Conservation (phyloP, 352 stramenopile species). For the Thalassiosira ordinaria region DNA sequence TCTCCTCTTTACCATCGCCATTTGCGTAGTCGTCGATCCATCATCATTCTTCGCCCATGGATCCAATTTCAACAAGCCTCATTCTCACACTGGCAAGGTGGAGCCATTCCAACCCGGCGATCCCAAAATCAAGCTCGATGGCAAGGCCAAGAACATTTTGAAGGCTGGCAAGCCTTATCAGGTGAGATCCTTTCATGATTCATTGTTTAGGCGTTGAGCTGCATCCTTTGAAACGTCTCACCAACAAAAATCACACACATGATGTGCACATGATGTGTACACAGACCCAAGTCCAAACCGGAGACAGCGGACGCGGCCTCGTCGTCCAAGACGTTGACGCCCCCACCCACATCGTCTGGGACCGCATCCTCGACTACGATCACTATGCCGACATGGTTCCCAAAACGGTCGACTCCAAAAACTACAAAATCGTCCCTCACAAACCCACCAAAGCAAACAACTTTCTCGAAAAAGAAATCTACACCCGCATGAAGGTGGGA, state of each 20-base stretch:
- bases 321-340: conserved; percentile 67
- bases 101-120: conserved; percentile 60
- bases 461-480: conserved; percentile 58
- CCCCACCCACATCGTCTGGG: conserved; percentile 61
- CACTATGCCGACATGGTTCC: conserved; percentile 69
- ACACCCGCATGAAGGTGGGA: conserved; percentile 63
- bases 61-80: conserved; percentile 59
- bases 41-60: conserved; percentile 21
- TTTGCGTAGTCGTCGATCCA: conserved; percentile 2
- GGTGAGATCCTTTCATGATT: conserved; percentile 42
- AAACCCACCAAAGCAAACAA: conserved; percentile 53
- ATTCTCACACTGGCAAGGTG: conserved; percentile 58
- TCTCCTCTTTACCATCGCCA: conserved; percentile 14
- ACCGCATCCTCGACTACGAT: conserved; percentile 64
- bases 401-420: conserved; percentile 65
- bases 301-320: conserved; percentile 47
- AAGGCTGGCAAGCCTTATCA: conserved; percentile 62
- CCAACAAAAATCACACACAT: too few relatives aligned
- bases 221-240: too few relatives aligned
- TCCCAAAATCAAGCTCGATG: conserved; percentile 65
- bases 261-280: too few relatives aligned
- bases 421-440: conserved; percentile 57
- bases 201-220: too few relatives aligned
- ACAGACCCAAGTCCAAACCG: conserved; percentile 58
- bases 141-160: conserved; percentile 51